Evolutionary conservation across 495 filamentous ascomycete species (phyloP), one percentile per base, ranked within the genome.

Genomic region (Daldinia concentrica): DNA sequence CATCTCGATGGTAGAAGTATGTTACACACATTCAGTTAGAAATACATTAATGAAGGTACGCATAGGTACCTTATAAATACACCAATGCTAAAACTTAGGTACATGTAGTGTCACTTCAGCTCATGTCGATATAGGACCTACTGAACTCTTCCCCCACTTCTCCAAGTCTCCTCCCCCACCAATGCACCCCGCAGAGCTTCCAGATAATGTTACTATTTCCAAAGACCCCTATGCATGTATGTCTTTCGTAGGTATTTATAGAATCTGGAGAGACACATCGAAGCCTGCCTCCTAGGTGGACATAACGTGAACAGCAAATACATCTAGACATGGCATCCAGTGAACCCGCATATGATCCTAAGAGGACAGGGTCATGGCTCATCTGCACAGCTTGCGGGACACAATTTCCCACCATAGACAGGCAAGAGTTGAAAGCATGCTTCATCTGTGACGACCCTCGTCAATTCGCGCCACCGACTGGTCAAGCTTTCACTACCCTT

Each of bases 381-480:
- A 82, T 93, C 72, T 93, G 91, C 78, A 80, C 79, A 6, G 84
- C 91, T 4, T 93, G 91, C 75, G 91, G 90, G 12, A 92, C 89
- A 0, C 91, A 93, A 72, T 91, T 87, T 78, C 85, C 89, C 24
- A 80, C 79, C 6, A 43, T 83, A 0, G 79, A 82, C 66, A 76
- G 76, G 15, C 43, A 67, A n/a, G 43, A 80, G 12, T 80, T 87
- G 19, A 81, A 75, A 17, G 83, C 79, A 6, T 94, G 92, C 81
- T 86, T 87, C 58, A 92, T 94, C 64, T 94, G 92, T 78, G 92
- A 93, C 79, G 90, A 90, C 75, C 84, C 91, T 1, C 85, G 92
- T 6, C 92, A 93, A 79, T 94, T 86, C 75, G 86, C 91, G 0
- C 88, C 88, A 3, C 80, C 83, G 0, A 78, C 84, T 0, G 90